Base-by-base conservation (phyloP, 495 filamentous ascomycete species). In the Poronia punctata region DNA sequence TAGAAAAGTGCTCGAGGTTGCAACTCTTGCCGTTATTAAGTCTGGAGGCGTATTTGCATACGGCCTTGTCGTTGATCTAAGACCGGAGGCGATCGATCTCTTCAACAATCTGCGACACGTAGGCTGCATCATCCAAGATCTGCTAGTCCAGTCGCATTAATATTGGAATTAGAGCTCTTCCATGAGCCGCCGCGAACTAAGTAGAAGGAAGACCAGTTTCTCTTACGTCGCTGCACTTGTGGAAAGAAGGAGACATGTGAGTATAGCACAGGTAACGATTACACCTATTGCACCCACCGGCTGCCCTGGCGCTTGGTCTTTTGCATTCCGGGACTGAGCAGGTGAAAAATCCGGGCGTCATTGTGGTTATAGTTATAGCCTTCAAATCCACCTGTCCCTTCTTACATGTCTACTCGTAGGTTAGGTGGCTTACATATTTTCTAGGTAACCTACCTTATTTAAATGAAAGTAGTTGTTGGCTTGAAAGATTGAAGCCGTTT, bases 41-140 rank as follows among this genome's bases (percentile, higher is more conserved):
- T 10, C 17, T 26, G 24, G 24, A 44, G 23, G 33, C 41, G 30
- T 34, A 10, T 44, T 32, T 15, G 21, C 32, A 38, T 22, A 44
- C 29, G 12, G 41, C 41, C n/a, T 16, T 25, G 20, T 44, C 41
- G 33, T 44, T 38, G n/a, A 44, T 38, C 35, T 10, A 15, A 22
- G 31, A 31, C 12, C 40, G 32, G 28, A 44, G 40, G 25, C 31
- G 16, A 27, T 28, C 32, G 18, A 44, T 37, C 29, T 44, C 40
- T 14, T 7, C 21, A 10, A 25, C 19, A 29, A 44, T 34, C 12
- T 33, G 40, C 30, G 30, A 30, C 20, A 15, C 32, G 11, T 24
- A 44, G 26, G 32, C 34, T 29, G 40, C 40, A 20, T 37, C 32
- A 20, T 44, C 40, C 23, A 29, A 21, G 40, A 39, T 30, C 36